Base-by-base conservation (phyloP, 225 moss, liverwort and hornwort genomes). In the Physcomitrium patens region DNA sequence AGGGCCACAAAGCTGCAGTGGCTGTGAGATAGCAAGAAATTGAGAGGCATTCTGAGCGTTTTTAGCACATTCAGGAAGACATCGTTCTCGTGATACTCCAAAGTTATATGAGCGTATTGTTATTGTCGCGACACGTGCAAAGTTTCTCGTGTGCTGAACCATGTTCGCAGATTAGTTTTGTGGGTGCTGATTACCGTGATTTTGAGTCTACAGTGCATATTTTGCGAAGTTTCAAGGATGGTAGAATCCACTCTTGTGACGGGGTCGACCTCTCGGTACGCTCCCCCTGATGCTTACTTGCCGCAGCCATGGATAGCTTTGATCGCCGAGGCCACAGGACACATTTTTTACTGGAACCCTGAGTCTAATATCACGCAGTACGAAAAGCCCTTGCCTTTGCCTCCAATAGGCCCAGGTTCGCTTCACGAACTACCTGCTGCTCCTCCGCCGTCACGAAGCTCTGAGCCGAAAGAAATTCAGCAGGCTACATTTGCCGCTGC, bases 291-390 rank as follows among this genome's bases (percentile, higher is more conserved):
- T 83, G 86, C 91, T 50, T 89, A 92, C 3, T 70, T 96, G 17
- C 94, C 96, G 2, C 80, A 67, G 8, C 96, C 96, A 6, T 96
- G 96, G 96, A 96, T 84, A 81, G 85, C 86, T 47, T 79, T 96
- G 41, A 93, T 96, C 47, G 96, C 94, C 80, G 96, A 94, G 23
- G 87, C 69, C 58, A 96, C 94, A 44, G 88, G 91, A 12, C 92
- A 96, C 37, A 89, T 96, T 12, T 96, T 94, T 63, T 96, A 91
- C 28, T 96, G 96, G 96, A 94, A 96, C 69, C 96, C 96, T 1
- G 96, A 96, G 65, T 92, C 94, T 2, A 94, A 96, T 28, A 78
- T 93, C 19, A 96, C 96, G 51, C 96, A 96, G 74, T 96, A 96
- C 75, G 96, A 96, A 48, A 96, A 88, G 76, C 96, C 96, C 9